Base-by-base conservation (phyloP, 2,329 filamentous ascomycete species). In the Beauveria varroae region DNA sequence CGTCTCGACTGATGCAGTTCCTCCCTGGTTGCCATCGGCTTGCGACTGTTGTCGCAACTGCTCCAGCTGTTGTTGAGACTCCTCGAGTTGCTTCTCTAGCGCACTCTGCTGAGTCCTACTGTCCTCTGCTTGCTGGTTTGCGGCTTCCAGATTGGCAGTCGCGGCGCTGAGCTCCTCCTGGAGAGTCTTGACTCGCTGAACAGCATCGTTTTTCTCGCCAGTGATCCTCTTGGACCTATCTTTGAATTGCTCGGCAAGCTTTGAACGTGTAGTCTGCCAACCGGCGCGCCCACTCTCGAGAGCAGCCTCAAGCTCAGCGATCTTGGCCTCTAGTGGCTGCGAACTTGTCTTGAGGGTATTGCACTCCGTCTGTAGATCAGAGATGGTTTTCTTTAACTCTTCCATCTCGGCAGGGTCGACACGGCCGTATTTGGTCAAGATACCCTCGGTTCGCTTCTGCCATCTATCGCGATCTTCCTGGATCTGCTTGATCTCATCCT, bases 391-490 rank as follows among this genome's bases (percentile, higher is more conserved):
- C 77, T 95, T 96, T 62, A 99, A 82, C 63, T 89, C 87, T 68
- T 98, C 93, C 71, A 97, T 84, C 70, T 98, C 93, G 3, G 90
- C 91, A 49, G 95, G 93, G 70, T 99, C 95, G 57, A 96, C 91
- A 61, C 93, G 90, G 67, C 96, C 93, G 70, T 98, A 97, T 72
- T 96, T 97, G 66, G 91, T 92, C 56, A 99, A 84, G 64, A 99
- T 97, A 67, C 96, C 91, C 71, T 98, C 92, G 1, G 92, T 96
- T 26, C 95, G 88, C 79, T 97, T 93, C 75, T 96, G 92, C 90
- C 93, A 97, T 62, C 91, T 86, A 71, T 98, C 93, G 18, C 95
- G 88, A 71, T 98, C 93, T 68, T 95, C 89, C 66, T 96, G 89
- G 10, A 98, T 81, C 65, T 97, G 83, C 69, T 90, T 91, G 70